Percentiles rank a stretch among this genome's conserved stretches.
Evolutionary conservation across 2,329 filamentous ascomycete genomes (phyloP).

Genomic region (Lachnellula willkommii): DNA sequence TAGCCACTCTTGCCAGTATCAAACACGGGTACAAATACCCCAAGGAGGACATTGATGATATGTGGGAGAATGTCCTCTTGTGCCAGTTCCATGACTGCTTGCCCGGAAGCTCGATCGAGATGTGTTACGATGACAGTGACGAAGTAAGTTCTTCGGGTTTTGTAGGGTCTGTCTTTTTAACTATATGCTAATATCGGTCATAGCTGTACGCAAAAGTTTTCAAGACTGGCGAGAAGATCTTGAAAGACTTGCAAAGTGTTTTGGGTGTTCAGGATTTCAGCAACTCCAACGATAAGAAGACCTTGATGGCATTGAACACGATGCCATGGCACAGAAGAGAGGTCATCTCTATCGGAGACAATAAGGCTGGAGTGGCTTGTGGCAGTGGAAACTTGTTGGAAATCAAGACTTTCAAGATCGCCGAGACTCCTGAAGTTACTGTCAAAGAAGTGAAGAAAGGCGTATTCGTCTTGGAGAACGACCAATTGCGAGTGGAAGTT

Average conservation of each 20-base stretch:
- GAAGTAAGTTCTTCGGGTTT: slow-evolving; percentile 43
- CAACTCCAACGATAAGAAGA: slow-evolving; percentile 36
- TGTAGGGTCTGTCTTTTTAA: background rate
- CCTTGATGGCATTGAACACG: slow-evolving; percentile 70
- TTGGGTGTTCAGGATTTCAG: slow-evolving; percentile 56
- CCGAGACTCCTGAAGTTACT: slow-evolving; percentile 45
- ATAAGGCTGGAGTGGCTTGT: slow-evolving; percentile 49
- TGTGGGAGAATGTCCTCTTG: slow-evolving; percentile 89
- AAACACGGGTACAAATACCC: slow-evolving; percentile 76
- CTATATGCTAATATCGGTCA: slow-evolving; percentile 25
- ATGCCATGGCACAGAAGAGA: slow-evolving; percentile 79
- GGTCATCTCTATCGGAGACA: slow-evolving; percentile 58
- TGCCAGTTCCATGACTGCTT: slow-evolving; percentile 98
- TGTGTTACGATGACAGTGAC: slow-evolving; percentile 96
- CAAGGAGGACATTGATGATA: slow-evolving; percentile 85
- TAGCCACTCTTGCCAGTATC: slow-evolving; percentile 80
- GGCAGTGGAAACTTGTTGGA: slow-evolving; percentile 50
- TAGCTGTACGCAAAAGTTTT: slow-evolving; percentile 80
- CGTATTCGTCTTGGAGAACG: slow-evolving; percentile 74
- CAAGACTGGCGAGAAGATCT: slow-evolving; percentile 64
- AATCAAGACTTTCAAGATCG: slow-evolving; percentile 45
- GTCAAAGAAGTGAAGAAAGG: slow-evolving; percentile 49
- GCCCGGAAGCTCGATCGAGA: slow-evolving; percentile 90
- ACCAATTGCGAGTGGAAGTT: slow-evolving; percentile 67
- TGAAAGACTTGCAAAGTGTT: slow-evolving; percentile 62